Conservation (phyloP, 1,284 basidiomycete genomes). For the Apiotrichum montevideense region DNA sequence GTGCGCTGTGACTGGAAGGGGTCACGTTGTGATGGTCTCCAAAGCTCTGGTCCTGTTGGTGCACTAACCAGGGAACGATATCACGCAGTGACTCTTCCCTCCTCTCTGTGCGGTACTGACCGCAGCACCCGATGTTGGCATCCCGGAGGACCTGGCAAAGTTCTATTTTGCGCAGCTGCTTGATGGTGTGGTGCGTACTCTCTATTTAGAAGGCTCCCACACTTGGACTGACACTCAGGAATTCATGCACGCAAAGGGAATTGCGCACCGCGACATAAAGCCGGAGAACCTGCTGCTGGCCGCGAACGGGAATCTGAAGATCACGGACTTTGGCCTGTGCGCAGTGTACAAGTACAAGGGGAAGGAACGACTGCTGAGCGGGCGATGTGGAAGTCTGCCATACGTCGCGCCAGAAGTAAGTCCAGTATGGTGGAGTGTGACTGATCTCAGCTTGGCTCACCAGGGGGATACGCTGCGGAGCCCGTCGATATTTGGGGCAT, state of each 20-base stretch:
- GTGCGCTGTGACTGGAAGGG: conserved; percentile 11
- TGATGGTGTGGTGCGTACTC: conserved; percentile 55
- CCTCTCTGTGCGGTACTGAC: background rate
- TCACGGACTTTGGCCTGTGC: conserved; percentile 92
- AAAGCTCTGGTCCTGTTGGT: too few relatives aligned
- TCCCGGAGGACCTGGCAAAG: conserved; percentile 82
- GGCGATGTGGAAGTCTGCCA: conserved; percentile 86
- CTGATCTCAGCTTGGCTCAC: conserved; percentile 28
- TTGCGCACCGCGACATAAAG: conserved; percentile 94
- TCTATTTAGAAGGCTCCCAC: background rate
- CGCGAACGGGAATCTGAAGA: conserved; percentile 68
- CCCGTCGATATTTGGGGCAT: conserved; percentile 94
- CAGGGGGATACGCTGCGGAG: conserved; percentile 69
- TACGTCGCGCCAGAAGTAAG: conserved; percentile 89
- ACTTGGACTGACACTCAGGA: conserved; percentile 49
- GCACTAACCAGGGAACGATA: too few relatives aligned
- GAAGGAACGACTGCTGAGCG: conserved; percentile 67
- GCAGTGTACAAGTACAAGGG: conserved; percentile 88
- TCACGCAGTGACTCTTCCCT: background rate
- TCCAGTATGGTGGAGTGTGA: background rate
- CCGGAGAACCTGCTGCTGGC: conserved; percentile 89
- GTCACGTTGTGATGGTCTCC: too few relatives aligned
- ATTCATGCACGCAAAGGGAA: conserved; percentile 81
- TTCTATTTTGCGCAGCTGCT: conserved; percentile 87
- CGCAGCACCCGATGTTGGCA: conserved; percentile 75